phyloP scores from a whole-genome alignment of 306 rosid species.

The Adenanthera pavonina region DNA sequence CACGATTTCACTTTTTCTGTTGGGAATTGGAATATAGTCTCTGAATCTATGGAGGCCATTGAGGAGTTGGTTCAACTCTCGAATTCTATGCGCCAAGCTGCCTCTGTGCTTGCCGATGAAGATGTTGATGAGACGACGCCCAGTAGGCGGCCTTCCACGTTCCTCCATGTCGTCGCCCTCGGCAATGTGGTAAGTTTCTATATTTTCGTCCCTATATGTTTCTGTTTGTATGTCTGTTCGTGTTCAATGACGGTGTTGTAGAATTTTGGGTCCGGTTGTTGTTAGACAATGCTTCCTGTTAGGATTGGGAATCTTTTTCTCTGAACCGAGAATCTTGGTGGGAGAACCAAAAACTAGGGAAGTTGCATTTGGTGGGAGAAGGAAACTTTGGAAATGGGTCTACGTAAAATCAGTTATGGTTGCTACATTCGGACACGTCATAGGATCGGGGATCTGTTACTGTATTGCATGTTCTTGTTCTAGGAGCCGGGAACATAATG shows the following conservation, averaged over 20 bases:
- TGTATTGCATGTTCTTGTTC: background rate
- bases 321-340: background rate
- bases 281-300: background rate
- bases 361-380: background rate
- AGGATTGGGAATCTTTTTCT: background rate
- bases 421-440: background rate
- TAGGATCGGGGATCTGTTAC: background rate
- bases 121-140: constrained; percentile 66
- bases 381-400: background rate
- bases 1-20: background rate
- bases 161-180: constrained; percentile 83
- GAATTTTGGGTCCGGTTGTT: constrained; percentile 9
- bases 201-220: background rate
- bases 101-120: constrained; percentile 88
- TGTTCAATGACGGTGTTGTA: background rate
- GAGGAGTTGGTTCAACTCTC: constrained; percentile 82
- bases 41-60: constrained; percentile 76
- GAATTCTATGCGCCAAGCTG: constrained; percentile 89
- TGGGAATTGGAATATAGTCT: background rate
- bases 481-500: background rate
- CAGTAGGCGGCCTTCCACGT: constrained; percentile 76
- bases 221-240: background rate
- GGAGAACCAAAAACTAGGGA: background rate
- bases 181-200: constrained; percentile 85
- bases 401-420: background rate